Evolutionary conservation across 352 stramenopile genomes (phyloP).

Genomic region (Phytophthora foliorum): DNA sequence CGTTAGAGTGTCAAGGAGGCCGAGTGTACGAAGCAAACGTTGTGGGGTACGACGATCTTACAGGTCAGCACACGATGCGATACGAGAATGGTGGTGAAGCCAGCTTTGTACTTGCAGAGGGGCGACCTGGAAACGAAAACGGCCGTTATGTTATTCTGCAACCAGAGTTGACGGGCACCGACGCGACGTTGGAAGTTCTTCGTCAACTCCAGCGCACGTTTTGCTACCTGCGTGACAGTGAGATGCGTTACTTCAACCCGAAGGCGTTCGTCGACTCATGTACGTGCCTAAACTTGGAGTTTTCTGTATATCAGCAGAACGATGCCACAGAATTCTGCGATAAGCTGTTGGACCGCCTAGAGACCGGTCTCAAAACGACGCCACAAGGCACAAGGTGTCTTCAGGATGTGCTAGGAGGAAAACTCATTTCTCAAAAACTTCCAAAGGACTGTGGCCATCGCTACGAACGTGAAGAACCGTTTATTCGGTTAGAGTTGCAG

Average conservation of each 20-base stretch:
- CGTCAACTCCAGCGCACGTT: conserved; percentile 92
- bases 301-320: conserved; percentile 99
- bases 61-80: conserved; percentile 78
- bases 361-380: conserved; percentile 95
- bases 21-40: conserved; percentile 95
- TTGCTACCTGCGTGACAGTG: conserved; percentile 87
- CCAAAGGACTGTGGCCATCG: conserved; percentile 91
- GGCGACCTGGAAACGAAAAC: conserved; percentile 96
- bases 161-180: conserved; percentile 75
- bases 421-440: conserved; percentile 92
- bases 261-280: conserved; percentile 92
- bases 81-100: conserved; percentile 92
- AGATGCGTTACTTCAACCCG: conserved; percentile 89
- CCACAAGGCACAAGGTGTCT: conserved; percentile 85
- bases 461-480: conserved; percentile 97
- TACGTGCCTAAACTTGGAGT: conserved; percentile 92
- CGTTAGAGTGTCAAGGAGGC: conserved; percentile 95
- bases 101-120: conserved; percentile 92
- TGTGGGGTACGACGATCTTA: conserved; percentile 86
- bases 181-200: conserved; percentile 90
- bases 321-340: conserved; percentile 99
- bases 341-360: conserved; percentile 98
- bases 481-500: conserved; percentile 98
- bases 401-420: conserved; percentile 78
- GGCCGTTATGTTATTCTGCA: conserved; percentile 93